Evolutionary conservation across 2,329 filamentous ascomycete genomes (phyloP).

Genomic region (Colletotrichum aenigma): DNA sequence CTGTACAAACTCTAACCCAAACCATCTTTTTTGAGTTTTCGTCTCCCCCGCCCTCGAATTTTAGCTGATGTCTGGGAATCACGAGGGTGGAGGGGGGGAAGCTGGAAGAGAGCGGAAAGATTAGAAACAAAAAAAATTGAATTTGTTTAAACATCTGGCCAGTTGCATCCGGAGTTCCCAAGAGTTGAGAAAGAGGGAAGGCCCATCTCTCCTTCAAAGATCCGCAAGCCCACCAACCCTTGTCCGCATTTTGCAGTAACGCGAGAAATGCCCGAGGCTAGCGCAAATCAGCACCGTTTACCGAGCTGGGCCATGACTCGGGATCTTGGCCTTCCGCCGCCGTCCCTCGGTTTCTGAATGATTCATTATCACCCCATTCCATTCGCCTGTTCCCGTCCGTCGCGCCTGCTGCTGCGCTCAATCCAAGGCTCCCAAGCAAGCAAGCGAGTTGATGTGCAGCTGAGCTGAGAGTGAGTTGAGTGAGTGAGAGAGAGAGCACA

Average conservation of each 20-base stretch:
- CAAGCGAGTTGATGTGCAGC: neutral
- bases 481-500: neutral
- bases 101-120: neutral
- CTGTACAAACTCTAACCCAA: neutral
- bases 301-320: constrained; percentile 14
- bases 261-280: constrained; percentile 6
- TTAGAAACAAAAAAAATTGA: neutral
- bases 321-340: neutral
- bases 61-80: neutral
- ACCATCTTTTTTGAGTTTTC: neutral
- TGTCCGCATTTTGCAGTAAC: neutral
- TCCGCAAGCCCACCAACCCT: neutral
- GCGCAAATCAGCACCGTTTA: neutral
- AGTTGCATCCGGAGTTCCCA: neutral
- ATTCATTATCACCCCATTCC: constrained; percentile 12
- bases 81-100: neutral
- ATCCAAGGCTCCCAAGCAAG: neutral
- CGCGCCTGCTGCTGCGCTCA: neutral
- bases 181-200: neutral
- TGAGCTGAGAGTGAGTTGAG: neutral
- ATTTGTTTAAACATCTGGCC: neutral
- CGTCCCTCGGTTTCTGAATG: neutral
- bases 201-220: neutral
- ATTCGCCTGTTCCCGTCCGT: constrained; percentile 9
- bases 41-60: neutral